Base-by-base conservation (phyloP, 108 stramenopile genomes). In the Stephanodiscus triporus region DNA sequence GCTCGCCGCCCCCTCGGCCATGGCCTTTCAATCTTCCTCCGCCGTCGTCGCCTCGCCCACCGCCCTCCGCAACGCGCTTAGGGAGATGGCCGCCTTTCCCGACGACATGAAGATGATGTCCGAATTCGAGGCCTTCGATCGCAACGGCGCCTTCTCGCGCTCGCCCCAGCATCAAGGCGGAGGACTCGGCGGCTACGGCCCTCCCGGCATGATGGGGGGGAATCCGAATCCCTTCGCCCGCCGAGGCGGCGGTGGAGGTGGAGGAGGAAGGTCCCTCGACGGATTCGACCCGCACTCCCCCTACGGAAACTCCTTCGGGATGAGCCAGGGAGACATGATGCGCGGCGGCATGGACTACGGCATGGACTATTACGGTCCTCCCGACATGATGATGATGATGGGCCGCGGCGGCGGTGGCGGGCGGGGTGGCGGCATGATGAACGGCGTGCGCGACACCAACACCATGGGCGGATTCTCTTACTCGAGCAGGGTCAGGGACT, bases 71-170 rank as follows among this genome's bases (percentile, higher is more conserved):
- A 68, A 56, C n/a, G 38, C 47, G 2, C 68, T 68, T 0, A 53
- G 68, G 5, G 53, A 68, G 34, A 68, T 68, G 68, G 68, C 68
- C 17, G 37, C 68, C 68, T 68, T 56, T 36, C 68, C 68, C 68
- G 68, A 68, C 54, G 53, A 68, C 30, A 54, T 55, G 50, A 53
- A 55, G 42, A 54, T 56, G 68, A 69, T 69, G 68, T 27, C 38
- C 55, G 55, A n/a, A n/a, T n/a, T n/a, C n/a, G n/a, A n/a, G n/a
- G n/a, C 24, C 22, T 68, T 68, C 36, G 68, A 68, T 68, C 68
- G 68, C 38, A 68, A 68, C 27, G 68, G 68, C 13, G 68, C 68
- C 68, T 57, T 56, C 54, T 68, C 68, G 6, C 54, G 68, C 53
- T 38, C 38, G 1, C 53, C 53, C 20, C 29, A 57, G 30, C n/a